Percentiles rank a stretch among this genome's conserved stretches.
Evolutionary conservation across 2,329 filamentous ascomycete species (phyloP).

Genomic region (Fusarium ramigenum): DNA sequence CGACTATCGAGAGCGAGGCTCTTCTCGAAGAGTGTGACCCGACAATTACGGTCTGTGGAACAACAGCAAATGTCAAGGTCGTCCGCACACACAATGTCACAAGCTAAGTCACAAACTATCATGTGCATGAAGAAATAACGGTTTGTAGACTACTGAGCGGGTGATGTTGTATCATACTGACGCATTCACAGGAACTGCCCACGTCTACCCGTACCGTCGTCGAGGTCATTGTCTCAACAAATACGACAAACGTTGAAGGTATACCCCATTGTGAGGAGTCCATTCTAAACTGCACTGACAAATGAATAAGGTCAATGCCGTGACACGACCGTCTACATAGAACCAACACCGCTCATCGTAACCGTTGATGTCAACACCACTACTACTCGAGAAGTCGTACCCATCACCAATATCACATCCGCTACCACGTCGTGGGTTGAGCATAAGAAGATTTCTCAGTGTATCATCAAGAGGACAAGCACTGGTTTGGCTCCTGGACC

Average conservation of each 20-base stretch:
- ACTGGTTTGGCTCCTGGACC: background rate
- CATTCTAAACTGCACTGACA: background rate
- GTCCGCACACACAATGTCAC: background rate
- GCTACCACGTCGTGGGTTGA: rapidly evolving
- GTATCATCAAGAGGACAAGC: background rate
- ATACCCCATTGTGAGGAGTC: background rate
- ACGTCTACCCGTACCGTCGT: background rate
- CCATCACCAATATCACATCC: background rate
- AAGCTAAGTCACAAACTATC: no score
- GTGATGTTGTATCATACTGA: no score
- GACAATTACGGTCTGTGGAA: background rate
- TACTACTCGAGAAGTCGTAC: background rate
- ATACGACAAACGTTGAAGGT: background rate
- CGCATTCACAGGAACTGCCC: background rate
- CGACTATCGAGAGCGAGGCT: background rate
- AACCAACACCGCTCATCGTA: rapidly evolving
- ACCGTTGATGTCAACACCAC: background rate
- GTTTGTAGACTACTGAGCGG: background rate
- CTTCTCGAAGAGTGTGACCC: background rate
- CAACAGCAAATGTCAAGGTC: background rate
- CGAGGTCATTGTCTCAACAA: background rate
- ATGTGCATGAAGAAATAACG: no score
- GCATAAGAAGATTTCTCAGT: background rate
- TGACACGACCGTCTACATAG: background rate
- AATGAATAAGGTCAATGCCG: background rate